A percentile compares a stretch with the other conserved stretches of the same genome.
Evolutionary conservation across 2,329 filamentous ascomycete species (phyloP).

Genomic region (Capronia americana): DNA sequence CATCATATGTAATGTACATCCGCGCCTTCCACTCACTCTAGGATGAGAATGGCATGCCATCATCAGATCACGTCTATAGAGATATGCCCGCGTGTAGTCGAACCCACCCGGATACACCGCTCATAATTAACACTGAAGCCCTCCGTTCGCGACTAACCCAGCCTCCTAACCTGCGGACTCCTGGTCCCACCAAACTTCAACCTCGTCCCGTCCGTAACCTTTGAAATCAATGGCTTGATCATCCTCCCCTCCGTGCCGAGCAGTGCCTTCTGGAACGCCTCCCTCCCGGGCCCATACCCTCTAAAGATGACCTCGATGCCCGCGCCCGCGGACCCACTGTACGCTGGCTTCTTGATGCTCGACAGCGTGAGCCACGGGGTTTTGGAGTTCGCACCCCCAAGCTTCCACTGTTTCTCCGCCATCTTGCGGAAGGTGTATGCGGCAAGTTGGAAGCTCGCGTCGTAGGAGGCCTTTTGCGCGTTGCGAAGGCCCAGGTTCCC

Average conservation of each 20-base stretch:
- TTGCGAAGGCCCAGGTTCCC: constrained; percentile 95
- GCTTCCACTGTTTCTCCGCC: constrained; percentile 77
- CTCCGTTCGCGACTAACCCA: constrained; percentile 59
- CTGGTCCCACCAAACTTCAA: constrained; percentile 96
- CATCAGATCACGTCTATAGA: neutral
- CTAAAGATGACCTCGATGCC: constrained; percentile 79
- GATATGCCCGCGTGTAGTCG: neutral
- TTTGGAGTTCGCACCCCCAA: constrained; percentile 63
- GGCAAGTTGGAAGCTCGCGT: constrained; percentile 88
- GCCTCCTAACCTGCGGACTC: constrained; percentile 80
- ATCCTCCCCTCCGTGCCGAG: constrained; percentile 82
- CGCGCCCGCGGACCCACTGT: constrained; percentile 69
- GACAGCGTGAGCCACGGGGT: constrained; percentile 75
- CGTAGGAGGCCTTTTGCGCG: constrained; percentile 78
- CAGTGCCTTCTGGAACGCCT: constrained; percentile 87
- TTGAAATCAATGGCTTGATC: constrained; percentile 75
- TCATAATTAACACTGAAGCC: neutral
- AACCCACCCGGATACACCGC: neutral
- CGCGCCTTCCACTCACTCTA: neutral
- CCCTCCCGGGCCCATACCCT: constrained; percentile 85
- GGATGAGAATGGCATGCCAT: neutral
- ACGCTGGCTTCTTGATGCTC: constrained; percentile 76
- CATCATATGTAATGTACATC: neutral
- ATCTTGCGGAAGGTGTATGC: constrained; percentile 84
- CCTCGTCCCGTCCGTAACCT: constrained; percentile 83